These are phyloP conservation scores for Podila minutissima DNA, from an alignment of 192 early-diverging fungal genomes.

Conservation along the genomic window DNA sequence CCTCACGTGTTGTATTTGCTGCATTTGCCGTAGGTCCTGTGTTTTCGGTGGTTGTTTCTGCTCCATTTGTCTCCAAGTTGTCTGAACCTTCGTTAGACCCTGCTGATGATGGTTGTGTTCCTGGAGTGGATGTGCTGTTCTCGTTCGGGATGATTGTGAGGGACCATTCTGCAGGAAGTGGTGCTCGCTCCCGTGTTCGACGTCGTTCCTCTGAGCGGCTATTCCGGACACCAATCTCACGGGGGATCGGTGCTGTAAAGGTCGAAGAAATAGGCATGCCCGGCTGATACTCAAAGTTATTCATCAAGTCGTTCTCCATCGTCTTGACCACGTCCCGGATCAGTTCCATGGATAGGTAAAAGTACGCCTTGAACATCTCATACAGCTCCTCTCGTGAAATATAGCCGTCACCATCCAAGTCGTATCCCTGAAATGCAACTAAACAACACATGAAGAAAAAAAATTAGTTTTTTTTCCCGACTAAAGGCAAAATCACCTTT, in stretches of 20 bases:
- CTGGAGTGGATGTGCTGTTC: neutral
- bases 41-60: neutral
- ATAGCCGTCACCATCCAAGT: constrained; percentile 86
- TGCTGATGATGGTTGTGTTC: constrained; percentile 3
- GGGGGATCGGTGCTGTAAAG: constrained; percentile 86
- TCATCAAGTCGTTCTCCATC: constrained; percentile 90
- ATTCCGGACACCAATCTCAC: constrained; percentile 53
- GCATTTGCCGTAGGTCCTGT: neutral
- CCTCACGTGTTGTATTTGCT: neutral
- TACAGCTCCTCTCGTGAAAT: constrained; percentile 88
- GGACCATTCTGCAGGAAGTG: constrained; percentile 32
- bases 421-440: constrained; percentile 93
- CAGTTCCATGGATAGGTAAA: constrained; percentile 88
- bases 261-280: constrained; percentile 89
- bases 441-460: neutral
- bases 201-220: constrained; percentile 22
- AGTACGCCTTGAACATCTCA: constrained; percentile 92
- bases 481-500: too few species aligned
- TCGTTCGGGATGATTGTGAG: constrained; percentile 20
- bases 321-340: constrained; percentile 89
- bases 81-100: neutral
- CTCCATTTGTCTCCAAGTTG: neutral
- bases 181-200: constrained; percentile 15
- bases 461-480: neutral
- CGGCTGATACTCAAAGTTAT: constrained; percentile 81